Evolutionary conservation across 768 basidiomycete species (phyloP).

Genomic region (Daedalea quercina): DNA sequence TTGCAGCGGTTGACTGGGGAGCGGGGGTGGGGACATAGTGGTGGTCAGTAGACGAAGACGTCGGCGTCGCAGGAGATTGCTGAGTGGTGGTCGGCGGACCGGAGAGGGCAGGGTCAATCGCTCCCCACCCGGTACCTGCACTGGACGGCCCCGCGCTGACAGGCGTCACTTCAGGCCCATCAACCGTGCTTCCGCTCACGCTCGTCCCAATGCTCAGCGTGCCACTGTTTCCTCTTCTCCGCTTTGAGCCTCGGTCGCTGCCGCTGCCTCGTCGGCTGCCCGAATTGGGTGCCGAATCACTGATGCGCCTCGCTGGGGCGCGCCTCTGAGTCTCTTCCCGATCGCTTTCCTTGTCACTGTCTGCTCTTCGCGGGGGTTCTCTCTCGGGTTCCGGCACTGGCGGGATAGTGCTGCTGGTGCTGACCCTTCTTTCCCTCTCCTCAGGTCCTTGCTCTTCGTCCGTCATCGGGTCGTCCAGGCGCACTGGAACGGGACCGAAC

Average conservation of each 20-base stretch:
- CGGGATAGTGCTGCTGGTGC: background rate
- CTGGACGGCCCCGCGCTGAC: slow-evolving; percentile 8
- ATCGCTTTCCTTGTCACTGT: slow-evolving; percentile 14
- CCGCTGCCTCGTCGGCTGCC: slow-evolving; percentile 12
- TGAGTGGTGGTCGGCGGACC: slow-evolving; percentile 10
- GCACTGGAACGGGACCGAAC: slow-evolving; percentile 16
- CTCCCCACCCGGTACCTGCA: slow-evolving; percentile 9
- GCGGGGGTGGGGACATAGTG: slow-evolving; percentile 11
- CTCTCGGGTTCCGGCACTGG: slow-evolving; percentile 8
- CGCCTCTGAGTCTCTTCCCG: slow-evolving; percentile 4
- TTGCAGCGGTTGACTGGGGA: slow-evolving; percentile 7
- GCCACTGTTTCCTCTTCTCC: slow-evolving; percentile 20
- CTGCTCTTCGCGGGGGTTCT: slow-evolving; percentile 7
- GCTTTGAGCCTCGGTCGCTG: slow-evolving; percentile 17
- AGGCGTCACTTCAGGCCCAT: background rate
- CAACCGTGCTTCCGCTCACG: background rate
- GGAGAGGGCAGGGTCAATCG: slow-evolving; percentile 27
- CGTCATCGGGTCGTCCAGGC: slow-evolving; percentile 16
- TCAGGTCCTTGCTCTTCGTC: slow-evolving; percentile 13
- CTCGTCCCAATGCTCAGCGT: slow-evolving; percentile 13
- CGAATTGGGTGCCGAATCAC: background rate
- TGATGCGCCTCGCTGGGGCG: background rate
- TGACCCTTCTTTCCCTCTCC: slow-evolving; percentile 8
- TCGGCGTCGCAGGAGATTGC: slow-evolving; percentile 1
- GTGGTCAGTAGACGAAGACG: slow-evolving; percentile 6